These are phyloP conservation scores for Podospora didyma DNA, from an alignment of 495 filamentous ascomycete species.

Conservation along the genomic window DNA sequence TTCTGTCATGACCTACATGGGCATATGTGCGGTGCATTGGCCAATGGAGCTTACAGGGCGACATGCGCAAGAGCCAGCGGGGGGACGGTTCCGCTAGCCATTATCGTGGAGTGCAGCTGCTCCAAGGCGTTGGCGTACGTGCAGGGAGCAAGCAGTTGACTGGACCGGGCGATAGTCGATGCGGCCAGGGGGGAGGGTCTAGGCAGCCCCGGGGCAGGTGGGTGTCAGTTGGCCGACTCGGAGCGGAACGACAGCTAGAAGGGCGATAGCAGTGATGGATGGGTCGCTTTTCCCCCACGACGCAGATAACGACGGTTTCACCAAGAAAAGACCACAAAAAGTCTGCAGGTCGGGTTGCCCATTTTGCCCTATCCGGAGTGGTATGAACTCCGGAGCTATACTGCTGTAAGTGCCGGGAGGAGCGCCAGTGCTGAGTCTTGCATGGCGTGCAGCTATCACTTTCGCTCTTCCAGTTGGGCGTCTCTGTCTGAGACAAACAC, in stretches of 20 bases:
- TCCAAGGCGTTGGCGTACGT: not conserved
- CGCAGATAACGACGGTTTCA: slow-evolving; percentile 10
- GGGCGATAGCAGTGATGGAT: not conserved
- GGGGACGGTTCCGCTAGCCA: slow-evolving; percentile 4
- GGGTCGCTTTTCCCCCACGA: slow-evolving; percentile 10
- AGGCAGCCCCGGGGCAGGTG: not conserved
- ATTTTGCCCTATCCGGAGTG: slow-evolving; percentile 14
- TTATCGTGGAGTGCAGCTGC: slow-evolving; percentile 10
- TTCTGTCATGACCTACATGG: slow-evolving; percentile 10
- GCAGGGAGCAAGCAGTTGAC: not conserved
- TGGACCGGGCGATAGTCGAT: not conserved
- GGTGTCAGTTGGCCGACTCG: slow-evolving; percentile 3
- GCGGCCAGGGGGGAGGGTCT: not conserved
- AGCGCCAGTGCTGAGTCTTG: not conserved
- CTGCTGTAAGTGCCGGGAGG: too few relatives aligned
- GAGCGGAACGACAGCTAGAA: not conserved
- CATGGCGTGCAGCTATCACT: too few relatives aligned
- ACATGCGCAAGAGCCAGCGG: not conserved
- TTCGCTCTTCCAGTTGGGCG: too few relatives aligned
- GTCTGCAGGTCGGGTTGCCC: slow-evolving; percentile 8
- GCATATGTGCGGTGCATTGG: not conserved
- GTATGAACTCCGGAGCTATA: too few relatives aligned
- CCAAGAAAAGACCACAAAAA: not conserved
- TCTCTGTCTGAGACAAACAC: too few relatives aligned
- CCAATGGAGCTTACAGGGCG: slow-evolving; percentile 2